Percentiles rank a stretch among this genome's conserved stretches.
Conservation (phyloP, 2,329 filamentous ascomycete genomes). For the Fusarium staphyleae region DNA sequence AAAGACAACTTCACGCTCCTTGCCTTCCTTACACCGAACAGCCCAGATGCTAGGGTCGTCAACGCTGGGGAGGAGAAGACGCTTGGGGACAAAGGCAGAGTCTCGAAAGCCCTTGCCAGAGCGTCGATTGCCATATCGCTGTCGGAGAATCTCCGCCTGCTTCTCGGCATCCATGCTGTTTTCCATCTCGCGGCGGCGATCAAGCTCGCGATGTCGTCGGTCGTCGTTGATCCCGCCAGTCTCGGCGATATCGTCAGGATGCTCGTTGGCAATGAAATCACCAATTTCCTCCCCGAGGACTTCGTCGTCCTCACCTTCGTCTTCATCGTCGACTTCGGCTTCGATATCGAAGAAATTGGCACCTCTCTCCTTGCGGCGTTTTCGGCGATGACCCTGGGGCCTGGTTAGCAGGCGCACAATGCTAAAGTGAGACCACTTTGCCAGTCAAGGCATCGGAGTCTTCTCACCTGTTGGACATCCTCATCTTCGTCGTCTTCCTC, state of each 20-base stretch:
- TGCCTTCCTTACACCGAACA: constrained; percentile 90
- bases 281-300: constrained; percentile 85
- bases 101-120: constrained; percentile 70
- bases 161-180: constrained; percentile 92
- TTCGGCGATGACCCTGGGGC: constrained; percentile 71
- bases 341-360: constrained; percentile 97
- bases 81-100: constrained; percentile 80
- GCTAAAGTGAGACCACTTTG: constrained; percentile 4
- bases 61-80: constrained; percentile 87
- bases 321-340: constrained; percentile 96
- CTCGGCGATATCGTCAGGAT: constrained; percentile 88
- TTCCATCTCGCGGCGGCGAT: constrained; percentile 87
- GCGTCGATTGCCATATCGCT: constrained; percentile 85
- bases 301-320: constrained; percentile 86
- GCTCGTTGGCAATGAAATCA: constrained; percentile 86
- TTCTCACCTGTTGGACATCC: constrained; percentile 69
- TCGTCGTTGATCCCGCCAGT: constrained; percentile 85
- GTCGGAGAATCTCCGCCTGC: constrained; percentile 83
- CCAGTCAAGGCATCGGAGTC: background rate
- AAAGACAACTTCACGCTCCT: constrained; percentile 90
- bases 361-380: constrained; percentile 78
- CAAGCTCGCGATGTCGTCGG: constrained; percentile 89
- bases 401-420: constrained; percentile 26
- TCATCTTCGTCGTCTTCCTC: constrained; percentile 71
- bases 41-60: constrained; percentile 97